Base-by-base conservation (phyloP, 371 early-diverging fungal genomes). In the Haplosporangium sp. region DNA sequence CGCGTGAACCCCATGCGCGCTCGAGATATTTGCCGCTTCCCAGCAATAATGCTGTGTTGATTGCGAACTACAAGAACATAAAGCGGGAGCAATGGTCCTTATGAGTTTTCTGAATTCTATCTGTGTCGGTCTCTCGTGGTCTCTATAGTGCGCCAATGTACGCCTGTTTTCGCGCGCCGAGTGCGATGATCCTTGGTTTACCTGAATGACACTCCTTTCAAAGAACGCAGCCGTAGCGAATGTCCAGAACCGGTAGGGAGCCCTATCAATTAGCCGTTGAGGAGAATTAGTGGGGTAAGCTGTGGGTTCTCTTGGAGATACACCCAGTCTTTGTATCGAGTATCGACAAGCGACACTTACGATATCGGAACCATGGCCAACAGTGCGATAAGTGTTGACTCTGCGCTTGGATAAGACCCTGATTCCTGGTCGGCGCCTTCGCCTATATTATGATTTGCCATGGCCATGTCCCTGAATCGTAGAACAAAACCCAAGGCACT, bases 11-110 rank as follows among this genome's bases (percentile, higher is more conserved):
- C 93, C 94, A 95, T 54, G 85, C 86, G 12, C 89, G 85, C 79
- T 93, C 95, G 73, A 95, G 85, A 66, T 93, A 93, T 70, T 89
- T 90, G 52, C 93, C 93, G 74, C 86, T 83, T 12, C 89, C 81
- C 23, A 89, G 64, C 9, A 91, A 64, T 4, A 86, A 71, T 0
- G 83, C 67, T 4, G 82, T 60, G 65, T 86, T 87, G 47, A 77
- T 72, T 21, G 82, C 48, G 36, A 89, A 83, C 90, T 90, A 81
- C 36, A 23, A 45, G 11, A 40, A 47, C 10, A 40, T 14, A 8
- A 8, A 14, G 2, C 6, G 37, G 6, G 37, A 47, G 52, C 12
- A 43, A 29, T 8, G 29, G 41, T 14, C 43, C 7, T 8, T n/a
- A 52, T 14, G 38, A 50, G 29, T 12, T 4, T 40, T 21, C n/a